Conservation (phyloP, 495 filamentous ascomycete species). For the Lepidopterella palustris region DNA sequence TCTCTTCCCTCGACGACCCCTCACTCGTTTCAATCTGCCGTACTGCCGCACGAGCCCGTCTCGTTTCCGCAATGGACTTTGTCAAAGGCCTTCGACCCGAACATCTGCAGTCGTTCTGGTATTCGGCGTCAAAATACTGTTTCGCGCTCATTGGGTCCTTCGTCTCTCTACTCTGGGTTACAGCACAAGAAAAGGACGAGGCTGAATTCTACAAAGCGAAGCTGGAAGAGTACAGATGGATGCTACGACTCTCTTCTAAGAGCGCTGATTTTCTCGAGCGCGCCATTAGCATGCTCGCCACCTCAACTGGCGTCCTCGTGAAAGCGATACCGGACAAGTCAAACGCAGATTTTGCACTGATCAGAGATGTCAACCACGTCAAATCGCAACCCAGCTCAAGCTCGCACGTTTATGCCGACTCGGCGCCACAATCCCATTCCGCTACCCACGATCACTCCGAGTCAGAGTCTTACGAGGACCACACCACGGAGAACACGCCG, state of each 20-base stretch:
- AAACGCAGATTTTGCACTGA: slow-evolving; percentile 11
- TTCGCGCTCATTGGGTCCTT: slow-evolving; percentile 29
- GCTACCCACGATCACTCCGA: slow-evolving; percentile 13
- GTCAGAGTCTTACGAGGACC: slow-evolving; percentile 16
- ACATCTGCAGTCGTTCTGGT: slow-evolving; percentile 66
- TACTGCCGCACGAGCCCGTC: slow-evolving; percentile 45
- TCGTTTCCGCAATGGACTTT: slow-evolving; percentile 72
- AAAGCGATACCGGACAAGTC: slow-evolving; percentile 21
- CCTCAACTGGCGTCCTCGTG: slow-evolving; percentile 23
- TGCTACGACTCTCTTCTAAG: slow-evolving; percentile 21
- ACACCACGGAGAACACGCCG: background rate
- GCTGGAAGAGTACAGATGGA: slow-evolving; percentile 29
- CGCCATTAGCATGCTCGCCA: slow-evolving; percentile 27
- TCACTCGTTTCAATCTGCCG: slow-evolving; percentile 33
- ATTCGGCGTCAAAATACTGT: slow-evolving; percentile 30
- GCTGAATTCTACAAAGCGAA: slow-evolving; percentile 23
- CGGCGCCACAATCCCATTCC: slow-evolving; percentile 7
- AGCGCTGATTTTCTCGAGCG: slow-evolving; percentile 27
- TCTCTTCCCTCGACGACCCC: slow-evolving; percentile 42
- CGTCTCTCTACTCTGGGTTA: slow-evolving; percentile 25
- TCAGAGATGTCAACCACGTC: background rate
- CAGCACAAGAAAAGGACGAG: slow-evolving; percentile 22
- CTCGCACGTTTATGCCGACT: slow-evolving; percentile 2
- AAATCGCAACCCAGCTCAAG: background rate
- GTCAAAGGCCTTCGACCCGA: slow-evolving; percentile 65